These are phyloP conservation scores for Sinapis alba DNA, from an alignment of 441 rosid genomes.

Conservation along the genomic window DNA sequence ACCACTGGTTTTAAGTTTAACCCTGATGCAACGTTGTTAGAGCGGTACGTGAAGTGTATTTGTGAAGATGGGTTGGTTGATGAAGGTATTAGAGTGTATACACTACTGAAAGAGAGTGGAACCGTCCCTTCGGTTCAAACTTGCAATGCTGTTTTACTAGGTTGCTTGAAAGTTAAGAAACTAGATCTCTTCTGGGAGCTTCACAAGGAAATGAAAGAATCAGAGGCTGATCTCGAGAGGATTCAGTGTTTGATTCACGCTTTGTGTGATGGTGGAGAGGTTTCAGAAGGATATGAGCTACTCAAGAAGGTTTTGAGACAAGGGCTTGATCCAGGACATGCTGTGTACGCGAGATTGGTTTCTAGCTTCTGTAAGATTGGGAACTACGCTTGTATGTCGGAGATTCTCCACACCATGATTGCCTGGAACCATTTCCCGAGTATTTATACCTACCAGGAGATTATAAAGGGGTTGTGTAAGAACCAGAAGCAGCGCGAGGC, in stretches of 20 bases:
- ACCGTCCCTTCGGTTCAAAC: slow-evolving; percentile 37
- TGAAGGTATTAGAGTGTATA: slow-evolving; percentile 48
- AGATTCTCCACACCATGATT: slow-evolving; percentile 53
- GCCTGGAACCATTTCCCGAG: slow-evolving; percentile 48
- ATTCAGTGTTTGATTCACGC: slow-evolving; percentile 58
- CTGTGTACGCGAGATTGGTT: slow-evolving; percentile 52
- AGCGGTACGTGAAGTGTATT: slow-evolving; percentile 55
- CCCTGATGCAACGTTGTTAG: slow-evolving; percentile 44
- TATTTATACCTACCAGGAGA: slow-evolving; percentile 54
- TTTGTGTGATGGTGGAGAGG: slow-evolving; percentile 52
- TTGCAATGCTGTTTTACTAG: slow-evolving; percentile 54
- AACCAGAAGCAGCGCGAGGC: slow-evolving; percentile 47
- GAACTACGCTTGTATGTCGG: slow-evolving; percentile 49
- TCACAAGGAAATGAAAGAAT: slow-evolving; percentile 53
- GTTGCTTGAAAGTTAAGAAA: slow-evolving; percentile 51
- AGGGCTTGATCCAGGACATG: slow-evolving; percentile 56
- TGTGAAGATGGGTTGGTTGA: slow-evolving; percentile 49
- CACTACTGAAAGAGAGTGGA: slow-evolving; percentile 41
- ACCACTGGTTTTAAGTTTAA: slow-evolving; percentile 35
- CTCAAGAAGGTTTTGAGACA: slow-evolving; percentile 47
- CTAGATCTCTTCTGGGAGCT: slow-evolving; percentile 61
- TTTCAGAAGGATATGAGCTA: slow-evolving; percentile 57
- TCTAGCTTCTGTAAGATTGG: slow-evolving; percentile 61
- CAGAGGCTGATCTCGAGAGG: slow-evolving; percentile 48
- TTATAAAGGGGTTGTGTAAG: slow-evolving; percentile 58